Evolutionary conservation across 139 green algal genomes (phyloP).

Genomic region (Chlamydomonas sp.): DNA sequence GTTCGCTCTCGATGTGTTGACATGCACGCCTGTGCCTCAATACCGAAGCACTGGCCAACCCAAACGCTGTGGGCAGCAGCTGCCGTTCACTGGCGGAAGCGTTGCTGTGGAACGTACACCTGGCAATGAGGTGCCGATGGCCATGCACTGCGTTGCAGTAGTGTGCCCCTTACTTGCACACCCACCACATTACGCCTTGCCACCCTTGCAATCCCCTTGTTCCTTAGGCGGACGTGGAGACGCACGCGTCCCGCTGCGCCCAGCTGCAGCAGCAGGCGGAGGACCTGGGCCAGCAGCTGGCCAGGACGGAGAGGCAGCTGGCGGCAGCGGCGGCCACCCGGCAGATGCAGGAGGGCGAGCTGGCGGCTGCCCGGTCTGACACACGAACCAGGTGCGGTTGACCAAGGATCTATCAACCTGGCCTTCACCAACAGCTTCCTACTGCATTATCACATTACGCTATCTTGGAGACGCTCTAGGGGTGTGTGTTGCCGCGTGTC

Average conservation of each 20-base stretch:
- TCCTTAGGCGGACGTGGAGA: slow-evolving; percentile 1
- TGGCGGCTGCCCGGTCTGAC: neutral
- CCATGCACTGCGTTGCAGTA: too few species aligned
- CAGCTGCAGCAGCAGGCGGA: slow-evolving; percentile 21
- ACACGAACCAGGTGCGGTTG: neutral
- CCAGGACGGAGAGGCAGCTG: slow-evolving; percentile 30
- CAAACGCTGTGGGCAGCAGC: too few species aligned
- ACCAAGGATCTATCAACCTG: neutral
- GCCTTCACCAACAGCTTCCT: neutral
- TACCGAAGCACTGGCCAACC: too few species aligned
- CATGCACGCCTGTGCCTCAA: too few species aligned
- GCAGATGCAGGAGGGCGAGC: slow-evolving; percentile 11
- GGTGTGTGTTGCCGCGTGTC: too few species aligned
- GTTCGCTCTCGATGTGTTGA: too few species aligned
- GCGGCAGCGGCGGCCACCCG: neutral
- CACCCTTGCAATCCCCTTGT: neutral
- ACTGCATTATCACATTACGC: neutral
- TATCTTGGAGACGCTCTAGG: too few species aligned
- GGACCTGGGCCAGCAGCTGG: slow-evolving; percentile 9
- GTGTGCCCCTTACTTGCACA: too few species aligned
- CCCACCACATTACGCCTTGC: neutral
- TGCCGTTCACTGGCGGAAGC: too few species aligned
- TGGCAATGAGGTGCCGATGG: too few species aligned
- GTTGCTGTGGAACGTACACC: too few species aligned
- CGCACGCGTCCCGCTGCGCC: neutral